A percentile compares a stretch with the other conserved stretches of the same genome.
Evolutionary conservation across 345 rosid genomes (phyloP).

Genomic region (Pugionium dolabratum): DNA sequence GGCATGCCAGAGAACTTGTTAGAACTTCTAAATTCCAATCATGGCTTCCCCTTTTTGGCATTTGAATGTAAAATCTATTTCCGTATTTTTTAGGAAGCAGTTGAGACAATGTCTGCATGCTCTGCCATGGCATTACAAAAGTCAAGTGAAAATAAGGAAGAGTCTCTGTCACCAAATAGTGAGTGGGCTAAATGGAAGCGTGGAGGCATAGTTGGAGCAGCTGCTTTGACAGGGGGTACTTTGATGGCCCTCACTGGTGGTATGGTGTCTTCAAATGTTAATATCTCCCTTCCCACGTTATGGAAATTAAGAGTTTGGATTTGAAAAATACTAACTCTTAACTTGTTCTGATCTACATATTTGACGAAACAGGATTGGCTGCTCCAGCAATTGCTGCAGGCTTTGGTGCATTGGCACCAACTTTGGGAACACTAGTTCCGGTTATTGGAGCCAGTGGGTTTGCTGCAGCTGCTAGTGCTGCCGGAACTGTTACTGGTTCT

Average conservation of each 20-base stretch:
- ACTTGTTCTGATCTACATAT: slow-evolving; percentile 6
- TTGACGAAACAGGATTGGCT: slow-evolving; percentile 67
- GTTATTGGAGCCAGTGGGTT: slow-evolving; percentile 96
- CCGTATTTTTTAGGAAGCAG: slow-evolving; percentile 34
- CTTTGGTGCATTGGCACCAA: slow-evolving; percentile 90
- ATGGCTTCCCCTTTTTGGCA: background rate
- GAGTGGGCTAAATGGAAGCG: slow-evolving; percentile 87
- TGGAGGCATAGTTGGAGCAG: slow-evolving; percentile 94
- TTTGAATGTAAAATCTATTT: slow-evolving; percentile 49
- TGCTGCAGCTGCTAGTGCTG: slow-evolving; percentile 97
- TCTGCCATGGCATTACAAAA: slow-evolving; percentile 86
- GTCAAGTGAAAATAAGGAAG: slow-evolving; percentile 58
- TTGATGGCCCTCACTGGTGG: slow-evolving; percentile 97
- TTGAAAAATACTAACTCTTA: background rate
- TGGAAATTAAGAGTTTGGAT: background rate
- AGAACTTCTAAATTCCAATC: background rate
- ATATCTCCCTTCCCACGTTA: background rate
- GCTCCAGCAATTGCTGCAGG: slow-evolving; percentile 99
- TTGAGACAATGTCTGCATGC: slow-evolving; percentile 84
- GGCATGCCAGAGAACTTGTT: background rate
- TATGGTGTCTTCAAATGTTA: slow-evolving; percentile 35
- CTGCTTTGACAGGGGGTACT: slow-evolving; percentile 94
- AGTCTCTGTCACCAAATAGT: slow-evolving; percentile 47
- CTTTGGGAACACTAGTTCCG: slow-evolving; percentile 82
- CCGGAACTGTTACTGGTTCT: slow-evolving; percentile 93